Percentiles rank a stretch among this genome's conserved stretches.
Conservation (phyloP, 192 early-diverging fungal species). For the Chytriomyces sp. region DNA sequence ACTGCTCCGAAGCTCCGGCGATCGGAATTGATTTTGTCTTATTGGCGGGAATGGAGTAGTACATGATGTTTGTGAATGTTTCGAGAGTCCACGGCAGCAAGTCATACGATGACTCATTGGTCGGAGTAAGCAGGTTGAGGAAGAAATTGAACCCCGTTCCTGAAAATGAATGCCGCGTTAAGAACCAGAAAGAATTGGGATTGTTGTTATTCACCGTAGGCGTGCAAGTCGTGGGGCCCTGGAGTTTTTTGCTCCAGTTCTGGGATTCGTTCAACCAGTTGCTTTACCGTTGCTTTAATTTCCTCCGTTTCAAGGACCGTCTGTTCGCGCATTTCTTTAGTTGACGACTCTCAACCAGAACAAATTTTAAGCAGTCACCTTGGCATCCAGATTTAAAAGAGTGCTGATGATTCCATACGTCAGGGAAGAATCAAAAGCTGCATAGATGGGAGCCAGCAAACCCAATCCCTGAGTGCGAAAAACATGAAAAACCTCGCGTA, state of each 20-base stretch:
- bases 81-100: slow-evolving; percentile 62
- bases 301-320: slow-evolving; percentile 51
- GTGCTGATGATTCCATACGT: slow-evolving; percentile 46
- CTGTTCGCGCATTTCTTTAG: slow-evolving; percentile 32
- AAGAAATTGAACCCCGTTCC: slow-evolving; percentile 49
- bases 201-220: not conserved
- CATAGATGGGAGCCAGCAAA: slow-evolving; percentile 54
- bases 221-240: slow-evolving; percentile 6
- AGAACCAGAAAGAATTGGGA: not conserved
- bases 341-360: not conserved
- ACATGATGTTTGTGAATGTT: slow-evolving; percentile 38
- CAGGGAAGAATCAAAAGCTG: slow-evolving; percentile 47
- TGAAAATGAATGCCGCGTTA: not conserved
- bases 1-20: slow-evolving; percentile 17
- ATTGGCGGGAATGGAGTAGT: slow-evolving; percentile 21
- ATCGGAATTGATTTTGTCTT: slow-evolving; percentile 18
- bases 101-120: slow-evolving; percentile 60
- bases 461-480: slow-evolving; percentile 47
- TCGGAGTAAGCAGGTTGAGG: slow-evolving; percentile 50
- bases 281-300: slow-evolving; percentile 52
- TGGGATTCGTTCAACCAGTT: slow-evolving; percentile 52
- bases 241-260: slow-evolving; percentile 19
- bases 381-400: slow-evolving; percentile 50
- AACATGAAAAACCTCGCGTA: not conserved
- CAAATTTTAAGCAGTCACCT: slow-evolving; percentile 41